A percentile compares a stretch with the other conserved stretches of the same genome.
Conservation (phyloP, 2,329 filamentous ascomycete species). For the Metarhizium guizhouense region DNA sequence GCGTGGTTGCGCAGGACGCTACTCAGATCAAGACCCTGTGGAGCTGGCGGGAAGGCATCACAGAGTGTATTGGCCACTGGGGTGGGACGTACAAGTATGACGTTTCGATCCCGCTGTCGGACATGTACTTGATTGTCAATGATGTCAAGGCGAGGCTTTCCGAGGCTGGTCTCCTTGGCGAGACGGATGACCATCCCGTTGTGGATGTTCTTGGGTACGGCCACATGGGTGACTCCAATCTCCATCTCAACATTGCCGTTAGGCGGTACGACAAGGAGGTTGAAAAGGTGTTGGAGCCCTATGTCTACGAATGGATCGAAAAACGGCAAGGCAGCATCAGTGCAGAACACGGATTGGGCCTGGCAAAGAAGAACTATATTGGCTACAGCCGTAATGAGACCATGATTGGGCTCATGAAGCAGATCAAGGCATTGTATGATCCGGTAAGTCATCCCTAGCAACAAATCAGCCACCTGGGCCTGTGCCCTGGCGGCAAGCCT, state of each 20-base stretch:
- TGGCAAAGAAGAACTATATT: conserved; percentile 94
- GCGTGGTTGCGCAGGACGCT: conserved; percentile 86
- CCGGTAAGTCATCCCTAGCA: conserved; percentile 55
- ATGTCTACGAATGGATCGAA: conserved; percentile 94
- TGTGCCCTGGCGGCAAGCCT: neutral
- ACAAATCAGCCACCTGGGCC: neutral
- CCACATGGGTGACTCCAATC: conserved; percentile 94
- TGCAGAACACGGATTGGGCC: conserved; percentile 86
- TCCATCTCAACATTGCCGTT: conserved; percentile 86
- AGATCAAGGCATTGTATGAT: conserved; percentile 90
- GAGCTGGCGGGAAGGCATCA: conserved; percentile 88
- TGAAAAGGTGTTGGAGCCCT: conserved; percentile 83
- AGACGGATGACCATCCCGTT: conserved; percentile 67
- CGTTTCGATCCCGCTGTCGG: conserved; percentile 79
- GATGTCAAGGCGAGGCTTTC: conserved; percentile 68
- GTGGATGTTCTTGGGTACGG: conserved; percentile 92
- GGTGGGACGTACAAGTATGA: conserved; percentile 99
- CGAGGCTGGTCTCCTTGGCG: conserved; percentile 67
- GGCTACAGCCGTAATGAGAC: conserved; percentile 84
- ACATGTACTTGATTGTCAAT: conserved; percentile 84
- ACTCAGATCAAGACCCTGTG: conserved; percentile 81
- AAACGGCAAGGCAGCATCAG: conserved; percentile 87
- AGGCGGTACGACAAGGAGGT: conserved; percentile 78
- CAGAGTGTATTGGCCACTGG: conserved; percentile 80
- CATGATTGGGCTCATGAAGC: conserved; percentile 86